Base-by-base conservation (phyloP, 345 rosid genomes). In the Schrenkiella parvula region DNA sequence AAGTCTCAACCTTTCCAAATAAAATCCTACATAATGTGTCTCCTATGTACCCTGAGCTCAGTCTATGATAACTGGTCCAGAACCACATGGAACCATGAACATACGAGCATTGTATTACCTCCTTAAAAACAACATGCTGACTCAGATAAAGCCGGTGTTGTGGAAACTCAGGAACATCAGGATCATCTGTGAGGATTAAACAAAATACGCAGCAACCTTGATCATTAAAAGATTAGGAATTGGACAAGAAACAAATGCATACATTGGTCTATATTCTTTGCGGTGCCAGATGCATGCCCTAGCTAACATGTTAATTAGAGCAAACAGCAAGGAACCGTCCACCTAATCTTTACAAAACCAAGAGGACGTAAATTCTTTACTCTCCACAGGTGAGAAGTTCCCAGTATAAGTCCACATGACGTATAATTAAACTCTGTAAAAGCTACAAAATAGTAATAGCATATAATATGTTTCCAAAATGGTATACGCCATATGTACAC, bases 121-220 rank as follows among this genome's bases (percentile, higher is more conserved):
- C 97, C 88, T 86, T 91, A 72, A 84, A 88, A 70, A 89, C 80
- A 66, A 82, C 93, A 69, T 89, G 90, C 66, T 85, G 92, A 61
- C 81, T 93, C 66, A 93, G 75, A 82, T 84, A 84, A 66, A 65
- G 82, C 23, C 95, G 92, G 81, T 90, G 87, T 62, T 82, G 86
- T 54, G 86, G 95, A 65, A 79, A 77, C 63, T 76, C 80, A 62
- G 84, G 68, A 80, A 76, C 82, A 55, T 85, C 86, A 35, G 96
- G 96, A 82, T 91, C 92, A 81, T 91, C 97, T 93, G 87, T 66
- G 79, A 57, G 64, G 41, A 44, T 37, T n/a, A 64, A 46, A 22
- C 62, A 67, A 53, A 17, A 68, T 39, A 59, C 17, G 55, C 35
- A 57, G 48, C 57, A 75, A 32, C 61, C 29, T 22, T 44, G 32